A percentile compares a stretch with the other conserved stretches of the same genome.
Conservation (phyloP, 306 rosid species). For the Styphnolobium japonicum region DNA sequence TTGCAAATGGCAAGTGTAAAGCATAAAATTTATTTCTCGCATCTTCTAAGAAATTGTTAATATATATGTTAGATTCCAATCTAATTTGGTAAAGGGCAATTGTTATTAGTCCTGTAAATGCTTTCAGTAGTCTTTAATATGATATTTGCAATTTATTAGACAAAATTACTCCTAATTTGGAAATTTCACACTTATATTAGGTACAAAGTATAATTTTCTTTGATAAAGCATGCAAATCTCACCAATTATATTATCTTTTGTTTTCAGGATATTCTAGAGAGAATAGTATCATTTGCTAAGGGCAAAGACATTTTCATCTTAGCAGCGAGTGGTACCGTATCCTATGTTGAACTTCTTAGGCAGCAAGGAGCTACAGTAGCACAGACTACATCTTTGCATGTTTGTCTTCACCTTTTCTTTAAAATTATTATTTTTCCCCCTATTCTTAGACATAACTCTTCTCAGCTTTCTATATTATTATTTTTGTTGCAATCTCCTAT, state of each 20-base stretch:
- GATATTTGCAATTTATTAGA: neutral
- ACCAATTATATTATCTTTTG: neutral
- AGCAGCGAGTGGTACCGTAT: neutral
- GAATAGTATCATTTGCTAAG: neutral
- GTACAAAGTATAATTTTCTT: neutral
- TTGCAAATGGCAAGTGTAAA: no score
- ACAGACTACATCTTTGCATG: neutral
- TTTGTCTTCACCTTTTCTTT: neutral
- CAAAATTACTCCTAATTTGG: neutral
- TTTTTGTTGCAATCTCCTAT: neutral
- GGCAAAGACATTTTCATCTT: neutral
- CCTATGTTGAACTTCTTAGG: neutral
- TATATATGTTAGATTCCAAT: no score
- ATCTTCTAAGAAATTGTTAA: no score
- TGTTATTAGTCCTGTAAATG: neutral
- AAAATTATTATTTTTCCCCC: neutral
- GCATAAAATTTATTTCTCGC: no score
- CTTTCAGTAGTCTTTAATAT: neutral
- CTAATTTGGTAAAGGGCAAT: no score
- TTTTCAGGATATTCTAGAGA: neutral
- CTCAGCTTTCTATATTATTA: neutral
- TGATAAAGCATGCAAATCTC: neutral
- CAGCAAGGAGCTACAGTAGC: neutral
- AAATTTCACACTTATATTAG: neutral
- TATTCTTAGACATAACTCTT: neutral